Base-by-base conservation (phyloP, 352 stramenopile genomes). In the Pythium scleroteichum region DNA sequence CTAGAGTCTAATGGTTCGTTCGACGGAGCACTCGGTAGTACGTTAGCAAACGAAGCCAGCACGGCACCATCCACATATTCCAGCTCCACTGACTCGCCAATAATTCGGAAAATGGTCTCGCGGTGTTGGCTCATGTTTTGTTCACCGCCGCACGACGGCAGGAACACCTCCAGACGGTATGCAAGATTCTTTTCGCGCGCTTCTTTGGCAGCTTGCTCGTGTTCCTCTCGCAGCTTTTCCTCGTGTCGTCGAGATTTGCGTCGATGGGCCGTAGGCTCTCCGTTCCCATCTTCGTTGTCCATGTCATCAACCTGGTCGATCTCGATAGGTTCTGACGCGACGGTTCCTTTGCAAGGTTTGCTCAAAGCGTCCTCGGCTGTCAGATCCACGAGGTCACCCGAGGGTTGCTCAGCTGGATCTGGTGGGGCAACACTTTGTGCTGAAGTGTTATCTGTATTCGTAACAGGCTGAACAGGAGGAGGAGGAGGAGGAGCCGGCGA, bases 181-280 rank as follows among this genome's bases (percentile, higher is more conserved):
- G 62, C 67, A 40, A 92, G 54, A 46, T 90, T 71, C 35, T 88
- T 84, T 51, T 90, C 80, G 8, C 70, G 64, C 4, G 78, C 79
- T 47, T 69, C 62, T 49, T 88, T 92, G 2, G 82, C 68, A 24
- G 82, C 82, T 3, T 79, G 73, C 39, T 76, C 80, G 54, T 90
- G 79, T 32, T 92, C 82, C 62, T 90, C 78, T 22, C 80, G 76
- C 35, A 89, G 51, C 47, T 78, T 71, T 52, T 90, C 75, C 60
- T 90, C 75, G 32, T 92, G 69, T 17, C 82, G 77, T 6, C 79
- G 76, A 2, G 82, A 90, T 50, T 89, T 90, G 42, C 82, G 71
- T 29, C 82, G 66, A 35, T 62, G 60, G 0, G 76, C 68, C 40
- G 58, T 40, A 0, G 68, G 62, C 6, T 60, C 46, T 29, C 73